Conservation (phyloP, 352 stramenopile genomes). For the Globisporangium radiosum region DNA sequence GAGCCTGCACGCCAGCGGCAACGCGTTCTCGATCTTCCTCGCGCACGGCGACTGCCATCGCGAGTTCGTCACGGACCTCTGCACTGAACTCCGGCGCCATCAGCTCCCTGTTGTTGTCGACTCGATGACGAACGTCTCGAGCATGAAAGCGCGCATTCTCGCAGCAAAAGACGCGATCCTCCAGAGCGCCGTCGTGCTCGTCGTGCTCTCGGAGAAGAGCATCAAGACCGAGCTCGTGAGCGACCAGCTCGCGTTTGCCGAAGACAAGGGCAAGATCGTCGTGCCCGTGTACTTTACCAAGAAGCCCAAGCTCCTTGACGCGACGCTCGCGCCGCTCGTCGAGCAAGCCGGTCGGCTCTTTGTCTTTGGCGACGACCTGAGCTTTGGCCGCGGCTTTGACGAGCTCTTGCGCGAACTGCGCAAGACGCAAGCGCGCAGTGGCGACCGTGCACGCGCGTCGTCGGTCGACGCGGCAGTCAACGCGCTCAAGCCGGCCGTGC, state of each 20-base stretch:
- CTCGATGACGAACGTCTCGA: conserved; percentile 64
- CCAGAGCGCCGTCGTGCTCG: conserved; percentile 57
- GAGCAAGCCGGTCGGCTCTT: conserved; percentile 29
- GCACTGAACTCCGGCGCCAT: conserved; percentile 39
- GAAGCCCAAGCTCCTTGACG: conserved; percentile 35
- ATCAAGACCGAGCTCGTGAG: conserved; percentile 77
- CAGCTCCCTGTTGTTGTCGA: conserved; percentile 49
- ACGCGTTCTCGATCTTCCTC: conserved; percentile 58
- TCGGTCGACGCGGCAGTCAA: conserved; percentile 16
- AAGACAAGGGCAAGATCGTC: conserved; percentile 76
- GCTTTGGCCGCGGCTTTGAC: conserved; percentile 57
- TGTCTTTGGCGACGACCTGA: conserved; percentile 57
- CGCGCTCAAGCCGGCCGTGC: conserved; percentile 25
- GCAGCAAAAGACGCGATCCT: conserved; percentile 75
- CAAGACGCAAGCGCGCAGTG: conserved; percentile 11
- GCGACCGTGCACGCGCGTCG: conserved; percentile 1
- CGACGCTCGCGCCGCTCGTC: conserved; percentile 25
- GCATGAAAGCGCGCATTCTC: conserved; percentile 69
- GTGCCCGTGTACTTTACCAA: conserved; percentile 67
- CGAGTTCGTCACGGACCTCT: conserved; percentile 57
- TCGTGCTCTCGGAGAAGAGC: conserved; percentile 68
- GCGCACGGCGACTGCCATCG: conserved; percentile 71
- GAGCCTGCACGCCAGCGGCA: conserved; percentile 1
- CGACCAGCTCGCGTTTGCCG: conserved; percentile 75
- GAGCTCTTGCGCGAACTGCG: conserved; percentile 43